Percentiles rank a stretch among this genome's conserved stretches.
Conservation (phyloP, 176 grass and related monocot species). For the Oryza officinalis region DNA sequence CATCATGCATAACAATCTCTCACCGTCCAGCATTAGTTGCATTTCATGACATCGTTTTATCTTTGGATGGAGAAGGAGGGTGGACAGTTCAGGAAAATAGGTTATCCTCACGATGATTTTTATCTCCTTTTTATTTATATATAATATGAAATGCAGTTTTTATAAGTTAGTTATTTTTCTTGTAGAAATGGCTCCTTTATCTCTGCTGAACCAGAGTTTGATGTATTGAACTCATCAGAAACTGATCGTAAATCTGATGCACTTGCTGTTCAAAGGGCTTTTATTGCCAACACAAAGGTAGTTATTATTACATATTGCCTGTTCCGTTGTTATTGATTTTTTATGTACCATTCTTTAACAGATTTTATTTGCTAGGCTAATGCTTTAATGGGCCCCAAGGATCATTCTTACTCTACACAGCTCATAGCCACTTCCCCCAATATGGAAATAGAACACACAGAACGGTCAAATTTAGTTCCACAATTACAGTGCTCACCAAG, state of each 20-base stretch:
- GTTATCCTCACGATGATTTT: constrained; percentile 43
- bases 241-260: constrained; percentile 76
- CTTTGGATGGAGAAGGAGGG: constrained; percentile 94
- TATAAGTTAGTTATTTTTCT: constrained; percentile 27
- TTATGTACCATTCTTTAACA: constrained; percentile 14
- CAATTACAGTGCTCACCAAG: constrained; percentile 63
- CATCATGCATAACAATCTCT: constrained; percentile 97
- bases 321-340: constrained; percentile 19
- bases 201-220: constrained; percentile 51
- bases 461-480: constrained; percentile 43
- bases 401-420: constrained; percentile 64
- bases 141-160: background rate
- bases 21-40: constrained; percentile 94
- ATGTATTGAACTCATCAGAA: constrained; percentile 58
- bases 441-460: constrained; percentile 53
- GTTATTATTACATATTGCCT: constrained; percentile 23
- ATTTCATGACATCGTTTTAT: constrained; percentile 96
- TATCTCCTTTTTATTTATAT: constrained; percentile 14
- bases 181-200: constrained; percentile 58
- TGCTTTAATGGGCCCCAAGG: constrained; percentile 47
- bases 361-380: constrained; percentile 60
- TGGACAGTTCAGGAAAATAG: constrained; percentile 91
- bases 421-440: constrained; percentile 70
- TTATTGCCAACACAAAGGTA: constrained; percentile 66
- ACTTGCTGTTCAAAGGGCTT: constrained; percentile 92